phyloP scores from a whole-genome alignment of 352 stramenopile genomes.

The Halophytophthora polymorphica region DNA sequence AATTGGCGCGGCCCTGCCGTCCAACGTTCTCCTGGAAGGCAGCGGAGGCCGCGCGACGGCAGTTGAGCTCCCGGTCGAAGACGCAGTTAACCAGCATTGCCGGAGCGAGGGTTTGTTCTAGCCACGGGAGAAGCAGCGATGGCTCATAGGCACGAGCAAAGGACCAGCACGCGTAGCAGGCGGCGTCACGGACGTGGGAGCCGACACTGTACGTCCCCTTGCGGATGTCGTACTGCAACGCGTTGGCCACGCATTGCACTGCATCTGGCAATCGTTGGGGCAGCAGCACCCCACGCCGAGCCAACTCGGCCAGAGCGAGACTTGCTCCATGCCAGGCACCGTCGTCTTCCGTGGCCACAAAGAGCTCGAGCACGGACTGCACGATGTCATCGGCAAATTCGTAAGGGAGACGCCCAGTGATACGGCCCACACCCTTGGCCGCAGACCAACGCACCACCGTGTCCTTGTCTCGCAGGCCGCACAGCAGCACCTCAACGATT shows the following conservation, averaged over 20 bases:
- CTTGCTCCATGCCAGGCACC: constrained; percentile 97
- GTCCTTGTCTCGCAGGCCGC: constrained; percentile 90
- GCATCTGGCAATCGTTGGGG: constrained; percentile 90
- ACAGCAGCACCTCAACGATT: constrained; percentile 92
- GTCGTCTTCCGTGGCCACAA: constrained; percentile 91
- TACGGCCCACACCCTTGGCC: constrained; percentile 97
- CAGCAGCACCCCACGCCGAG: constrained; percentile 93
- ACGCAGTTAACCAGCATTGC: constrained; percentile 94
- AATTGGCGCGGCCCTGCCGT: constrained; percentile 88
- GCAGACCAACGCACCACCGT: constrained; percentile 98
- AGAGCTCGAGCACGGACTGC: constrained; percentile 93
- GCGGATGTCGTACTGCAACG: constrained; percentile 94
- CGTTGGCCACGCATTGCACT: constrained; percentile 90
- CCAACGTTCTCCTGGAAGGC: constrained; percentile 97
- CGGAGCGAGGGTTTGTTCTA: constrained; percentile 84
- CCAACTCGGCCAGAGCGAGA: constrained; percentile 95
- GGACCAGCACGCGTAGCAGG: constrained; percentile 98
- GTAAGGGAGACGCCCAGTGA: constrained; percentile 93
- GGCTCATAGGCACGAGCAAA: constrained; percentile 95
- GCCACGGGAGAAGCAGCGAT: constrained; percentile 85
- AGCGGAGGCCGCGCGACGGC: constrained; percentile 95
- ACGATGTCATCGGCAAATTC: constrained; percentile 97
- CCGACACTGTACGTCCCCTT: constrained; percentile 95
- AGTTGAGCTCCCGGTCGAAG: constrained; percentile 99
- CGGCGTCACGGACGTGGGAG: constrained; percentile 96